phyloP scores from a whole-genome alignment of 306 rosid species.

The Rubus parviflorus region DNA sequence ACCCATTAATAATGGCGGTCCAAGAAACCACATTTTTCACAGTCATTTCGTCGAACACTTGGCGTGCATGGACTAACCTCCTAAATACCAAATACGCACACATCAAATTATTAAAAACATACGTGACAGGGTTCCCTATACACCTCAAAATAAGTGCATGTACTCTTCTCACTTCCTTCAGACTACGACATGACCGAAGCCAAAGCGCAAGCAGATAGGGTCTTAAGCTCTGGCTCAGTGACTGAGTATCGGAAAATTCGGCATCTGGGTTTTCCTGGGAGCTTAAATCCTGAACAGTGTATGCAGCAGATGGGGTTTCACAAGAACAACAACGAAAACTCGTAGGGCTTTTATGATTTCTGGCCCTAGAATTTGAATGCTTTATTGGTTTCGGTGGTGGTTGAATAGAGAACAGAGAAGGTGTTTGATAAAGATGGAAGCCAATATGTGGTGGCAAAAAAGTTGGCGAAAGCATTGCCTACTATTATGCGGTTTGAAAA shows the following conservation, averaged over 20 bases:
- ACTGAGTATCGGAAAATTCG: conserved; percentile 16
- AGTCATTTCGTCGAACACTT: conserved; percentile 67
- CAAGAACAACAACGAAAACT: conserved; percentile 8
- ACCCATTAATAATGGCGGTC: conserved; percentile 84
- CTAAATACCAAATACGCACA: conserved; percentile 57
- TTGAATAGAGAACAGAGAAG: conserved; percentile 20
- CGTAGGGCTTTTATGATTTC: background rate
- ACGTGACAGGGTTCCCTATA: conserved; percentile 36
- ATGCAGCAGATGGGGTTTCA: conserved; percentile 6
- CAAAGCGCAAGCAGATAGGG: conserved; percentile 56
- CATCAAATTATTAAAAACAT: conserved; percentile 74
- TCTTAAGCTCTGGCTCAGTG: conserved; percentile 31
- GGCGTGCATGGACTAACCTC: conserved; percentile 55
- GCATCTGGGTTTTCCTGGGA: conserved; percentile 29
- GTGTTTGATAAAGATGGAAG: conserved; percentile 25
- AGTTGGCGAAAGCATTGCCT: conserved; percentile 43
- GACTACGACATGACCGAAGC: conserved; percentile 53
- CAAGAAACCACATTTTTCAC: conserved; percentile 71
- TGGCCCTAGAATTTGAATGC: conserved; percentile 21
- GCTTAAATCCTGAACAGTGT: background rate
- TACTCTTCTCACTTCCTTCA: conserved; percentile 56
- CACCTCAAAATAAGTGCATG: conserved; percentile 56
- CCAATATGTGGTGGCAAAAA: conserved; percentile 26
- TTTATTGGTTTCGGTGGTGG: conserved; percentile 11
- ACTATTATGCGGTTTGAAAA: conserved; percentile 15